These are phyloP conservation scores for Macadamia tetraphylla DNA, from an alignment of 164 flowering plant genomes.

Conservation along the genomic window DNA sequence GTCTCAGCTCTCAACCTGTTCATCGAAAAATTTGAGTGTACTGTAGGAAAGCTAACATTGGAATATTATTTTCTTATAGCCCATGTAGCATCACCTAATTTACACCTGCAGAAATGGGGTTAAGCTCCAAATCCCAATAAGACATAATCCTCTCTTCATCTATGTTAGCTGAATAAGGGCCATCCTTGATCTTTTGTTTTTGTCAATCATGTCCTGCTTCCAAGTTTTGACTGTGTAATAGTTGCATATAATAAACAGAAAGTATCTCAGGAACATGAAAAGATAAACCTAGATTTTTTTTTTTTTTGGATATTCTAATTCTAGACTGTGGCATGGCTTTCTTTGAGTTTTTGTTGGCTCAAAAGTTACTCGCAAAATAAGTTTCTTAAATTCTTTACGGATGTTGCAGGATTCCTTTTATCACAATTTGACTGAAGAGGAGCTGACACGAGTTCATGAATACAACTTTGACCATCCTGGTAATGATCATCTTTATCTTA, in stretches of 20 bases:
- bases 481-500: conserved; percentile 17
- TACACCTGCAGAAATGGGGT: no score
- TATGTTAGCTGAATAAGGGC: no score
- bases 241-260: no score
- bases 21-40: neutral
- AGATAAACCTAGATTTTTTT: no score
- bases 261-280: no score
- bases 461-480: conserved; percentile 98
- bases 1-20: neutral
- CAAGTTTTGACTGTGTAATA: no score
- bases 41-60: neutral
- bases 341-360: neutral
- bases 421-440: conserved; percentile 70
- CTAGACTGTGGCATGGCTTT: neutral
- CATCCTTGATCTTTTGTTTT: no score
- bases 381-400: neutral
- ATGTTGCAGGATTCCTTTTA: conserved; percentile 88
- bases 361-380: neutral
- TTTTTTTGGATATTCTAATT: neutral
- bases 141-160: no score
- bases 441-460: conserved; percentile 69
- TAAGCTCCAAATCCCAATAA: no score
- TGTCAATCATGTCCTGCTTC: no score
- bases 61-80: neutral
- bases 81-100: neutral